Conservation (phyloP, 352 stramenopile species). For the Phytopythium boreale region DNA sequence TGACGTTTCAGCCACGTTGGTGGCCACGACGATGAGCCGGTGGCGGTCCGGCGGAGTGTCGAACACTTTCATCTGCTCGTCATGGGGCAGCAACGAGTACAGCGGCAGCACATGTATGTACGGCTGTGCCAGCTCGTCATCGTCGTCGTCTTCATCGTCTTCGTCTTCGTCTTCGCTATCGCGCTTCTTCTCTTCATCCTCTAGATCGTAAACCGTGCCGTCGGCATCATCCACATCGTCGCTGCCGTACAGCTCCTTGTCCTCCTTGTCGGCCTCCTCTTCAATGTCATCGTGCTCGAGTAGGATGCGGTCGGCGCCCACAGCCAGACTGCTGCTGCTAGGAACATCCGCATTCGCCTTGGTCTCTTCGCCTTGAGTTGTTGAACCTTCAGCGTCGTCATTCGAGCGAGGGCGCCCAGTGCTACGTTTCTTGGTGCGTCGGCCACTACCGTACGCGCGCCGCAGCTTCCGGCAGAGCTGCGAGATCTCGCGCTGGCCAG, state of each 20-base stretch:
- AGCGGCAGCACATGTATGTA: slow-evolving; percentile 94
- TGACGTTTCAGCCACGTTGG: slow-evolving; percentile 98
- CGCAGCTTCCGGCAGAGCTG: slow-evolving; percentile 82
- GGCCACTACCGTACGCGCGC: slow-evolving; percentile 39
- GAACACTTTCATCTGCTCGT: slow-evolving; percentile 93
- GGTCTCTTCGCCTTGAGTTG: background rate
- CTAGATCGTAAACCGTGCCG: slow-evolving; percentile 35
- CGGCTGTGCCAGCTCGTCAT: slow-evolving; percentile 55
- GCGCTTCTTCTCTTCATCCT: slow-evolving; percentile 29
- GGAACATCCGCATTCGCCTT: background rate
- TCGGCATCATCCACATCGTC: slow-evolving; percentile 40
- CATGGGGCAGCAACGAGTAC: slow-evolving; percentile 95
- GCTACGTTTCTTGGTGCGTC: slow-evolving; percentile 36
- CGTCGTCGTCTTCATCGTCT: slow-evolving; percentile 76
- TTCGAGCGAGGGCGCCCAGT: slow-evolving; percentile 16
- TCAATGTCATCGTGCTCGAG: slow-evolving; percentile 82
- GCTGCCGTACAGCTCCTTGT: slow-evolving; percentile 55
- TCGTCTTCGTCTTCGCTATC: slow-evolving; percentile 79
- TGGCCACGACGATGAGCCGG: slow-evolving; percentile 95
- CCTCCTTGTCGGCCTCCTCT: slow-evolving; percentile 74
- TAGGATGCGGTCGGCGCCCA: slow-evolving; percentile 45
- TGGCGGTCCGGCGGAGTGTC: slow-evolving; percentile 85
- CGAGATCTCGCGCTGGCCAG: slow-evolving; percentile 95
- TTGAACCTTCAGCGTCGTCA: slow-evolving; percentile 9
- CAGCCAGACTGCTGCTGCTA: slow-evolving; percentile 10